A percentile compares a stretch with the other conserved stretches of the same genome.
phyloP scores from a whole-genome alignment of 176 grass and related monocot genomes.

The Rhynchospora tenuis region DNA sequence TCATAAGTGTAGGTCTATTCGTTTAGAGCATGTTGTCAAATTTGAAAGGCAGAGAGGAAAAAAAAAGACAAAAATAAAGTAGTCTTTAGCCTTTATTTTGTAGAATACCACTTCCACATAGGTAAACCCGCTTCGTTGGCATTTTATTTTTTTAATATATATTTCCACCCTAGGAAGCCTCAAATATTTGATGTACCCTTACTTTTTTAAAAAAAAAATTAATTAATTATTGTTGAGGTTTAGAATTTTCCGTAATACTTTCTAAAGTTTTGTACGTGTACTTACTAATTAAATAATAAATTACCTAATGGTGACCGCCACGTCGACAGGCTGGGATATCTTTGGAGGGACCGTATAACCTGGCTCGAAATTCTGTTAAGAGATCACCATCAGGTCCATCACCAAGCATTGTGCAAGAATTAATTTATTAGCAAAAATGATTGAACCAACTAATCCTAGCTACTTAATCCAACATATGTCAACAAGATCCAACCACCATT shows the following conservation, averaged over 20 bases:
- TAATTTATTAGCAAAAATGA: neutral
- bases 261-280: too few relatives aligned
- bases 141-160: neutral
- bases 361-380: slow-evolving; percentile 65
- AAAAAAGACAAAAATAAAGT: too few relatives aligned
- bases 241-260: too few relatives aligned
- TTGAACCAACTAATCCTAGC: neutral
- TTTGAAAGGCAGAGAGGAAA: too few relatives aligned
- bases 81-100: too few relatives aligned
- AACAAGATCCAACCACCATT: neutral
- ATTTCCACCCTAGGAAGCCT: neutral
- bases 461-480: neutral
- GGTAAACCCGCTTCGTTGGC: too few relatives aligned
- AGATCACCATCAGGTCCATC: neutral
- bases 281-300: too few relatives aligned
- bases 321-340: slow-evolving; percentile 48
- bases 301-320: slow-evolving; percentile 59
- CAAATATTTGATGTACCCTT: neutral
- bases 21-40: too few relatives aligned
- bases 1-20: too few relatives aligned
- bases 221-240: too few relatives aligned
- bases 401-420: neutral
- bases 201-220: neutral
- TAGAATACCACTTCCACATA: too few relatives aligned
- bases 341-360: slow-evolving; percentile 60